Percentiles rank a stretch among this genome's conserved stretches.
phyloP scores from a whole-genome alignment of 2,329 filamentous ascomycete genomes.

The Phialophora verrucosa region DNA sequence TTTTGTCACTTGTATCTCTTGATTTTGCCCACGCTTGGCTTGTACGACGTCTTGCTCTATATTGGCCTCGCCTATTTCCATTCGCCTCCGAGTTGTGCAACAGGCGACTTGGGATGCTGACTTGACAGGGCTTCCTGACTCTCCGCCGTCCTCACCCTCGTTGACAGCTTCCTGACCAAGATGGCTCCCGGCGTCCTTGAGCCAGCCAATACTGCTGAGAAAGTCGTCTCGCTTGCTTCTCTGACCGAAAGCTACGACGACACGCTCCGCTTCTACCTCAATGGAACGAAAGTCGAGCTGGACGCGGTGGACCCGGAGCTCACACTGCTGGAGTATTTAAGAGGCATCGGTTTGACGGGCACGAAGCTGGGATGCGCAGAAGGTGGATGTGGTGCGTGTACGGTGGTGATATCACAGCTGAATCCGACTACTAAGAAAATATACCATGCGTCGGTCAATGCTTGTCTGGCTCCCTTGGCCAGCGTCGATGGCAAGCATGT shows the following conservation, averaged over 20 bases:
- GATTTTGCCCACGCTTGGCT: neutral
- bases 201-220: slow-evolving; percentile 53
- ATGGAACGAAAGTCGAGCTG: slow-evolving; percentile 85
- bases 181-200: slow-evolving; percentile 65
- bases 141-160: neutral
- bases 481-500: slow-evolving; percentile 98
- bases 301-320: slow-evolving; percentile 89
- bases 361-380: slow-evolving; percentile 97
- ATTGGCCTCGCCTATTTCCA: neutral
- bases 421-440: slow-evolving; percentile 92
- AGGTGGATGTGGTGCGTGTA: slow-evolving; percentile 95
- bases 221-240: slow-evolving; percentile 58
- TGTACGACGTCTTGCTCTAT: slow-evolving; percentile 6
- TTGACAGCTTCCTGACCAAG: neutral
- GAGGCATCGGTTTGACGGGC: slow-evolving; percentile 90
- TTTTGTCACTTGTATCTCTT: neutral
- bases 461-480: slow-evolving; percentile 88
- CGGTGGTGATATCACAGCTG: slow-evolving; percentile 87
- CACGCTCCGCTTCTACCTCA: slow-evolving; percentile 89
- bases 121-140: slow-evolving; percentile 15
- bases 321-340: slow-evolving; percentile 89
- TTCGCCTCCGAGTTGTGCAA: slow-evolving; percentile 5
- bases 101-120: slow-evolving; percentile 27
- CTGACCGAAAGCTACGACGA: slow-evolving; percentile 83
- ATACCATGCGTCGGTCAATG: slow-evolving; percentile 96